Evolutionary conservation across 176 grass and related monocot genomes (phyloP), one percentile per base, ranked within the genome.

Genomic region (Eleusine indica): DNA sequence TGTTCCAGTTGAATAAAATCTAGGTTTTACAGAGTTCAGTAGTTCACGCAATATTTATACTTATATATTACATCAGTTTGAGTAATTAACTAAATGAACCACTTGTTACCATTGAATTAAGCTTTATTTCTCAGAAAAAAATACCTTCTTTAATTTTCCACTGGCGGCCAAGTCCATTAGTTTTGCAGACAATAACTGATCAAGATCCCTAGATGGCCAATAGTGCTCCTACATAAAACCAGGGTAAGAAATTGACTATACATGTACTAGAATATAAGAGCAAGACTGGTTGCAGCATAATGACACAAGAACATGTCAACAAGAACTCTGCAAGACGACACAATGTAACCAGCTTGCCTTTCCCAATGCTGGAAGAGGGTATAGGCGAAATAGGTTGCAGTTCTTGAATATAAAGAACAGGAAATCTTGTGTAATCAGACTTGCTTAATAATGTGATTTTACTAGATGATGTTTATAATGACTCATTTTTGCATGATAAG

Each of bases 61-160:
- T 57, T 40, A 40, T 11, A 17, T 6, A 75, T 25, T 57, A 7
- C 30, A 53, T 12, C 48, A 63, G 6, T 10, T 71, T 3, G 30
- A 21, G 21, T 38, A 77, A 70, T 53, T 70, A 71, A 9, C n/a
- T 70, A 42, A 47, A 76, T 58, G 15, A 70, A 54, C 68, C 39
- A 63, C 22, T 13, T 29, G 79, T 22, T 53, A 48, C 15, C 61
- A 51, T 29, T 61, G 30, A 69, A 80, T 52, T 62, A 75, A 75
- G 70, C 39, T 74, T 35, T 68, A 48, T 74, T 40, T 66, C 17
- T 46, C 6, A 7, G 13, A 63, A 74, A 57, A 21, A 61, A 40
- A 40, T 89, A 97, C 94, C 94, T 94, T 90, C 72, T 90, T 82
- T 57, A 94, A 82, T 85, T 86, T 90, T 48, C 89, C 94, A 88